Percentiles rank a stretch among this genome's conserved stretches.
Evolutionary conservation across 495 filamentous ascomycete species (phyloP).

Genomic region (Penicillium crystallinum): DNA sequence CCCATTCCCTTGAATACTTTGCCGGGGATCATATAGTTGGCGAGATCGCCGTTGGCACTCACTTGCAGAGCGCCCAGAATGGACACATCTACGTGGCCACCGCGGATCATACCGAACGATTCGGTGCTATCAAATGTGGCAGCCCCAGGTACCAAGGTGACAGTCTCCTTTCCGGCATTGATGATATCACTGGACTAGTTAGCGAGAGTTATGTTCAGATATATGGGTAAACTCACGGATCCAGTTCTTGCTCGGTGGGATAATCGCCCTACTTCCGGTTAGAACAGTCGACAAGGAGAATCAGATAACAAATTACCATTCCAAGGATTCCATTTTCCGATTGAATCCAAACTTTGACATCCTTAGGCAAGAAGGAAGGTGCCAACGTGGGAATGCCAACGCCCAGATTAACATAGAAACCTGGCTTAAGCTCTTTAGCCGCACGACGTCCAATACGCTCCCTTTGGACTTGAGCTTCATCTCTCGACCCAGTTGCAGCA

Average conservation of each 20-base stretch:
- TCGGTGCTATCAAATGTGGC: constrained; percentile 81
- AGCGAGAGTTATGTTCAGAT: not conserved
- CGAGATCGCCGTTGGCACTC: constrained; percentile 72
- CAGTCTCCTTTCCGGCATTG: constrained; percentile 92
- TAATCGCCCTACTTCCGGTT: constrained; percentile 61
- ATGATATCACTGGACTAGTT: constrained; percentile 59
- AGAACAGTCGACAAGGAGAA: not conserved
- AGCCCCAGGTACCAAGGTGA: constrained; percentile 76
- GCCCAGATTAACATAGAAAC: constrained; percentile 89
- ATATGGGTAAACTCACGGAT: constrained; percentile 45
- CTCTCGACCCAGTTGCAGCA: constrained; percentile 46
- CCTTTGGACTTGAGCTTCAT: constrained; percentile 61
- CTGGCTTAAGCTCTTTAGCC: constrained; percentile 90
- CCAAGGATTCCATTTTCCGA: constrained; percentile 90
- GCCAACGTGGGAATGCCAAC: constrained; percentile 93
- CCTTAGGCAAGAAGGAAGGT: constrained; percentile 70
- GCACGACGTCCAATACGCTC: constrained; percentile 78
- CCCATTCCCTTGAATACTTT: constrained; percentile 91
- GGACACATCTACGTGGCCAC: constrained; percentile 80
- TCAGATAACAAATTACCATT: constrained; percentile 36
- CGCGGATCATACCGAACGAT: constrained; percentile 90
- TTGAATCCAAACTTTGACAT: constrained; percentile 79
- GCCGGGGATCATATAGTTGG: constrained; percentile 89
- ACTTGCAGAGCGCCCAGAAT: constrained; percentile 92
- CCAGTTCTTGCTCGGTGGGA: constrained; percentile 69